Evolutionary conservation across 345 rosid species (phyloP).

Genomic region (Cardamine occulta): DNA sequence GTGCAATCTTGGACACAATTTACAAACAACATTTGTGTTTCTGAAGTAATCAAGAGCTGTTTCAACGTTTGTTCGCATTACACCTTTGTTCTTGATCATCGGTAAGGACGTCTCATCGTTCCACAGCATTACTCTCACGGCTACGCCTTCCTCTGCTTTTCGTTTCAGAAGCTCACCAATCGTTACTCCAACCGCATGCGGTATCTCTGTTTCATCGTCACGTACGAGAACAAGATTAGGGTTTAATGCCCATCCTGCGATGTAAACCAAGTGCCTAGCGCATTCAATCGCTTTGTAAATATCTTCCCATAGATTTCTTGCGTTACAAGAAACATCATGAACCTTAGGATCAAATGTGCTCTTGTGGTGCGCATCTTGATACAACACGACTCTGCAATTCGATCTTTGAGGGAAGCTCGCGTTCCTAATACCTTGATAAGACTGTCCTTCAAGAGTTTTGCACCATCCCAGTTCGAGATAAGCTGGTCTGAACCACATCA

Average conservation of each 20-base stretch:
- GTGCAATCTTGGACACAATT: constrained; percentile 69
- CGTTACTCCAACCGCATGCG: constrained; percentile 65
- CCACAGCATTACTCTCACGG: constrained; percentile 90
- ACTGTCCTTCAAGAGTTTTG: constrained; percentile 44
- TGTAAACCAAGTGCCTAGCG: constrained; percentile 78
- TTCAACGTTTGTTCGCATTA: constrained; percentile 76
- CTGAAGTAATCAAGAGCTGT: constrained; percentile 68
- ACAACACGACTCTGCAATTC: constrained; percentile 64
- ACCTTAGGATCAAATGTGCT: constrained; percentile 58
- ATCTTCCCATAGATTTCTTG: constrained; percentile 85
- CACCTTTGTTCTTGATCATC: constrained; percentile 75
- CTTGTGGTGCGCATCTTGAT: constrained; percentile 80
- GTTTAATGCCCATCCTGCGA: constrained; percentile 90
- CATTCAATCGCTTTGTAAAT: constrained; percentile 72
- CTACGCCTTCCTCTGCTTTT: constrained; percentile 86
- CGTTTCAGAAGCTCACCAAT: constrained; percentile 71
- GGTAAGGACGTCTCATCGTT: constrained; percentile 81
- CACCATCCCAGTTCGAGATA: constrained; percentile 66
- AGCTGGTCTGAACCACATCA: constrained; percentile 88
- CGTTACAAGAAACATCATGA: constrained; percentile 40
- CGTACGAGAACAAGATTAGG: constrained; percentile 80
- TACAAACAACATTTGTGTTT: constrained; percentile 67
- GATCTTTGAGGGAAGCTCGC: constrained; percentile 80
- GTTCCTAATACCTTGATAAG: constrained; percentile 63
- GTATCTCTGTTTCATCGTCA: constrained; percentile 65